Evolutionary conservation across 805 yeast species (phyloP).

Genomic region (Millerago galiae): DNA sequence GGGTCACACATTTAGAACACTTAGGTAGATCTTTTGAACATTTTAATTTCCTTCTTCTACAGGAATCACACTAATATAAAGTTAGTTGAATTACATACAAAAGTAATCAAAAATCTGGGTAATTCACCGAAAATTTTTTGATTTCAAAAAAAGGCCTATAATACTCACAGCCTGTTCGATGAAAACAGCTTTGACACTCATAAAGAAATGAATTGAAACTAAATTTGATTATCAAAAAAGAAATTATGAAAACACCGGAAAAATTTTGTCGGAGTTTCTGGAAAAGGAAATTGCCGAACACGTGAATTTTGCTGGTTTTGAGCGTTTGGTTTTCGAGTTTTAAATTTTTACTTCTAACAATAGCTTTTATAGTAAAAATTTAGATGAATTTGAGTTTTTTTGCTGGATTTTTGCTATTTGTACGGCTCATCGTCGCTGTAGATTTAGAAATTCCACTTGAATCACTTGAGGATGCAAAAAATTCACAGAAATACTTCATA

Average conservation of each 20-base stretch:
- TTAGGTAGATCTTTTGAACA: conserved; percentile 76
- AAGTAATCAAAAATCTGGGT: background rate
- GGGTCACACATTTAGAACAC: conserved; percentile 68
- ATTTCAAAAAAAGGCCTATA: too few species aligned
- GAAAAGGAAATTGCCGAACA: background rate
- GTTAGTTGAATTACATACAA: background rate
- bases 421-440: too few species aligned
- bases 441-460: too few species aligned
- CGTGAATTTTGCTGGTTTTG: background rate
- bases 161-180: conserved; percentile 24
- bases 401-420: too few species aligned
- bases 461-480: too few species aligned
- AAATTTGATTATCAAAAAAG: background rate
- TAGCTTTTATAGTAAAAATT: too few species aligned
- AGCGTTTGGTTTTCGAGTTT: too few species aligned
- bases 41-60: conserved; percentile 71
- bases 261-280: background rate
- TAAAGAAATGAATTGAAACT: background rate
- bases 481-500: too few species aligned
- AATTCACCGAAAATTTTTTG: too few species aligned
- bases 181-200: conserved; percentile 19
- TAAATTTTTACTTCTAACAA: too few species aligned
- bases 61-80: conserved; percentile 57
- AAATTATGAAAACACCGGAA: background rate
- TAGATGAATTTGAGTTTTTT: too few species aligned